Base-by-base conservation (phyloP, 1,139 yeast genomes). In the Pneumocystis jirovecii region DNA sequence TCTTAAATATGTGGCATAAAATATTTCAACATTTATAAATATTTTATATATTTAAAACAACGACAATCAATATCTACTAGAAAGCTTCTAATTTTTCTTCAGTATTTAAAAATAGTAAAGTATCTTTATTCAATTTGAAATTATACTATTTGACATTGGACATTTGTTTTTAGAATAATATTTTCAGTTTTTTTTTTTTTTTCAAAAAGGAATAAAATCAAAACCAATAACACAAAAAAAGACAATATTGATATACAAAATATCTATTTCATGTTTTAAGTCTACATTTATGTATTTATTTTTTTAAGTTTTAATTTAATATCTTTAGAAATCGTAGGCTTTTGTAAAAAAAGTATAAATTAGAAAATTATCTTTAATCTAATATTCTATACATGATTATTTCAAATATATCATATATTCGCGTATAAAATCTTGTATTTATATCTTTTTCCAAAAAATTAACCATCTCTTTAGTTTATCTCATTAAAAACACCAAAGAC, bases 321-420 rank as follows among this genome's bases (percentile, higher is more conserved):
- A 21, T 44, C 15, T 44, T 44, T 44, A 6, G 1, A 21, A 19
- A 44, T 29, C 56, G 34, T 17, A 12, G 12, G 21, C 57, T 4
- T 50, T 50, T 25, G 8, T 6, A 50, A 50, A 50, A 50, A 50
- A 19, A 21, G 12, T 50, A 50, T 8, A 50, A 50, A 50, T 50
- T 12, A 1, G 21, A 25, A 8, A 29, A n/a, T 25, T 50, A 12
- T 31, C 12, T 12, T 10, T 15, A 44, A 44, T 44, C 19, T 21
- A 19, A 3, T 19, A 5, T 37, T 37, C 31, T 45, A 37, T 31
- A 35, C 29, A 45, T 61, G 40, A 29, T 21, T 59, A 37, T 63
- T 45, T 61, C 64, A 25, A 61, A 62, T 7, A 64, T 67, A 56
- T 70, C 70, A 3, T 70, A 66, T 61, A 68, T 67, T 60, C 69